Evolutionary conservation across 2,329 filamentous ascomycete species (phyloP), one percentile per base, ranked within the genome.

Genomic region (Aspergillus ibericus): DNA sequence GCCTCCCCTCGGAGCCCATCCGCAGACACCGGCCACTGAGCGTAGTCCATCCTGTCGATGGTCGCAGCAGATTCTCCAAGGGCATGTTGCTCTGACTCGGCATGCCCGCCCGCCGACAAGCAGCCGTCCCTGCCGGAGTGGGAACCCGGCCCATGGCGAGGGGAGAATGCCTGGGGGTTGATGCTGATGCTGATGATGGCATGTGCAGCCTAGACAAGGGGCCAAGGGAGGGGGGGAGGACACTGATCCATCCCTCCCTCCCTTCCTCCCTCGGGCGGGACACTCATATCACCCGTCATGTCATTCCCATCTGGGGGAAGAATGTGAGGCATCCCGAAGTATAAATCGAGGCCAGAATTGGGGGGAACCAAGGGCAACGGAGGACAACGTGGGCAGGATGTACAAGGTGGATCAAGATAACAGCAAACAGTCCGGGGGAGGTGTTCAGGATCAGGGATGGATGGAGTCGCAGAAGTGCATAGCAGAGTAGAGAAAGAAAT

Each of bases 381-480:
- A 10, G 9, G 38, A 18, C 18, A 13, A 42, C 16, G 18, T 42
- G 32, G 18, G 20, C 34, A 18, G 49, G 8, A 51, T 50, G 47
- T 32, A 12, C 38, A 42, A 42, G 53, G 48, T 59, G 53, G 36
- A 49, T 48, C 53, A 55, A 34, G 44, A 52, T 38, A 38, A 44
- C 48, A 59, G 51, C 51, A 42, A 52, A 59, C 40, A 44, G 52
- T 35, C 49, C 35, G 38, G 48, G 34, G 27, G 15, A 10, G 29
- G 29, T 32, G 3, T 10, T 32, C 29, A 32, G 29, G 29, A 9
- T 32, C 18, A 29, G 15, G 16, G 22, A 54, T 42, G 16, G 22
- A 54, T 42, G 47, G 20, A 53, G 20, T 32, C 29, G 34, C 20
- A 73, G 63, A 58, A 57, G 55, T 55, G 29, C 35, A 18, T 40